A percentile compares a stretch with the other conserved stretches of the same genome.
Evolutionary conservation across 2,329 filamentous ascomycete genomes (phyloP).

Genomic region (Byssothecium circinans): DNA sequence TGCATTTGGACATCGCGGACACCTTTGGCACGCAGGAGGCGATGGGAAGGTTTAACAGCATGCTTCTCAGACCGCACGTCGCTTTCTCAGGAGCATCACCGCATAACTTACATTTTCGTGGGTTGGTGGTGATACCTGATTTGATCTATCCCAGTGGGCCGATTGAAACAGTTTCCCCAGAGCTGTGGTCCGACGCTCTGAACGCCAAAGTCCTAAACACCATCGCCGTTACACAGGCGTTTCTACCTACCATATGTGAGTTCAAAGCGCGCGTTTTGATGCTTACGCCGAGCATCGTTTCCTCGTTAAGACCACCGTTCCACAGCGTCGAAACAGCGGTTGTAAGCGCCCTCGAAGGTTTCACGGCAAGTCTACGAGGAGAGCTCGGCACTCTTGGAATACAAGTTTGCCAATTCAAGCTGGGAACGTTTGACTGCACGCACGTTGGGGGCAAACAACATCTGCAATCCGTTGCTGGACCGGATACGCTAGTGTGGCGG

Average conservation of each 20-base stretch:
- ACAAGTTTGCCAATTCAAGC: constrained; percentile 81
- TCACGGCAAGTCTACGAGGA: constrained; percentile 75
- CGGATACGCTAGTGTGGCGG: constrained; percentile 45
- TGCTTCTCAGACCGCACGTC: constrained; percentile 73
- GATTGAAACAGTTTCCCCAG: constrained; percentile 81
- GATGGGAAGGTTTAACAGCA: constrained; percentile 70
- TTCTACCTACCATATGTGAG: constrained; percentile 62
- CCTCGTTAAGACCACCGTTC: constrained; percentile 76
- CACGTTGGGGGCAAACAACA: constrained; percentile 55
- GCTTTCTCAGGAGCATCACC: constrained; percentile 75
- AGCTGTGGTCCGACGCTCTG: constrained; percentile 83
- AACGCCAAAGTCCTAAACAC: constrained; percentile 91
- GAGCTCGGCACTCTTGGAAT: constrained; percentile 78
- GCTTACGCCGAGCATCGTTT: constrained; percentile 77
- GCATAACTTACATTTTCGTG: constrained; percentile 75
- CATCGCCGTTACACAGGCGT: constrained; percentile 83
- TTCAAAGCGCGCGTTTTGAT: constrained; percentile 69
- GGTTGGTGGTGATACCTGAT: constrained; percentile 80
- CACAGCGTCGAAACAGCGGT: constrained; percentile 84
- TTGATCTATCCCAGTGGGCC: constrained; percentile 78
- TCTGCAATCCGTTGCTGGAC: constrained; percentile 35
- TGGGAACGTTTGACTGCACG: constrained; percentile 87
- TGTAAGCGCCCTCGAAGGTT: constrained; percentile 83
- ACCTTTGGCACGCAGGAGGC: constrained; percentile 68
- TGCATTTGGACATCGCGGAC: constrained; percentile 82